phyloP scores from a whole-genome alignment of 345 rosid species.

The Rhizophora mangle region DNA sequence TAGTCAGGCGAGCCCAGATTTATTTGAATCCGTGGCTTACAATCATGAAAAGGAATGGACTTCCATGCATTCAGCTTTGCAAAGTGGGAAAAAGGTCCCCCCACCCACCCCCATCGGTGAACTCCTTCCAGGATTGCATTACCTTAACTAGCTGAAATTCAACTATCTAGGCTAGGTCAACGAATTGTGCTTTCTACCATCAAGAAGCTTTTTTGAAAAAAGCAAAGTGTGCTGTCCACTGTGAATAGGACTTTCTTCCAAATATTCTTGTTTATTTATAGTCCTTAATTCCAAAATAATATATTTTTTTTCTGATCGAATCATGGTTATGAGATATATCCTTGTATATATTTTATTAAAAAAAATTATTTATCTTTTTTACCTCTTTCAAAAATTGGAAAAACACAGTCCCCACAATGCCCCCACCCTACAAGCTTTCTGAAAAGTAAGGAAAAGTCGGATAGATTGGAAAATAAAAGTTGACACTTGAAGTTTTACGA shows the following conservation, averaged over 20 bases:
- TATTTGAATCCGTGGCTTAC: constrained; percentile 22
- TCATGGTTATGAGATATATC: too few species aligned
- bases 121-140: not conserved
- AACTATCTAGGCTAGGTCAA: not conserved
- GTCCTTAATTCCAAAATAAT: too few species aligned
- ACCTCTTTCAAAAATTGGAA: not conserved
- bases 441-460: constrained; percentile 24
- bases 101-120: not conserved
- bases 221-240: too few species aligned
- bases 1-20: constrained; percentile 16
- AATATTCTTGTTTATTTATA: too few species aligned
- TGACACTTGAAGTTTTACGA: constrained; percentile 29
- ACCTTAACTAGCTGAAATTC: constrained; percentile 2
- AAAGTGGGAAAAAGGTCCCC: constrained; percentile 1
- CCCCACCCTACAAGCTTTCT: constrained; percentile 17
- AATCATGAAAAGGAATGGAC: constrained; percentile 33
- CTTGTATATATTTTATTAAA: too few species aligned
- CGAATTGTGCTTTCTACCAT: too few species aligned
- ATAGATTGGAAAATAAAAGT: constrained; percentile 27
- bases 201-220: too few species aligned
- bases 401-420: constrained; percentile 29
- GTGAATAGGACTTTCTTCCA: too few species aligned
- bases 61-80: constrained; percentile 47
- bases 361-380: too few species aligned
- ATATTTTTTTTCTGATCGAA: too few species aligned